A percentile compares a stretch with the other conserved stretches of the same genome.
Conservation (phyloP, 2,329 filamentous ascomycete genomes). For the Exophiala lecanii-corni region DNA sequence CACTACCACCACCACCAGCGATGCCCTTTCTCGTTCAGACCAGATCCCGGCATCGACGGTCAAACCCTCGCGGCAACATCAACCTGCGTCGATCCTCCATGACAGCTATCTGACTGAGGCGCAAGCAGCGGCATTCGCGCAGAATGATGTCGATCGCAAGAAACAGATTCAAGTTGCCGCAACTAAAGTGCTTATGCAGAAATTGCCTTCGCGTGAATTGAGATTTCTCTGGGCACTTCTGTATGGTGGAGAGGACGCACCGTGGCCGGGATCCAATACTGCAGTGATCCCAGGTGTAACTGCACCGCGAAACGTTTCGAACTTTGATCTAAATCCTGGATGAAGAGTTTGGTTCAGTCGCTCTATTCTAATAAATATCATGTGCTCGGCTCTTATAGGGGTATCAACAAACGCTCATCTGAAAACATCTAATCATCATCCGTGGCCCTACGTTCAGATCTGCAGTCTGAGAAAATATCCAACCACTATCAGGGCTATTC, state of each 20-base stretch:
- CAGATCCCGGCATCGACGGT: background rate
- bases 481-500: too few relatives aligned
- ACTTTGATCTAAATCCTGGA: background rate
- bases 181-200: constrained; percentile 21
- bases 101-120: constrained; percentile 15
- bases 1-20: background rate
- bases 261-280: constrained; percentile 18
- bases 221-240: constrained; percentile 22
- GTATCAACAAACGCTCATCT: constrained; percentile 3
- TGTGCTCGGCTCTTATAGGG: background rate
- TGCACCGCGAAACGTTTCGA: background rate
- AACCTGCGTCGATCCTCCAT: constrained; percentile 7
- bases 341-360: too few relatives aligned
- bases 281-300: constrained; percentile 17
- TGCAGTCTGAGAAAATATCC: too few relatives aligned
- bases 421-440: too few relatives aligned
- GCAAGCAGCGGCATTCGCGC: constrained; percentile 11
- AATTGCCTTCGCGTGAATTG: constrained; percentile 19
- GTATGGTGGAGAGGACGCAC: constrained; percentile 18
- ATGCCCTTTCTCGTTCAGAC: background rate
- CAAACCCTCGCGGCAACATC: background rate
- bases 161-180: constrained; percentile 16
- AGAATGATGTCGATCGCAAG: constrained; percentile 13
- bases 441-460: too few relatives aligned
- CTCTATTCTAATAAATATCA: too few relatives aligned